phyloP scores from a whole-genome alignment of 2,329 filamentous ascomycete genomes.

The Exophiala aquamarina region DNA sequence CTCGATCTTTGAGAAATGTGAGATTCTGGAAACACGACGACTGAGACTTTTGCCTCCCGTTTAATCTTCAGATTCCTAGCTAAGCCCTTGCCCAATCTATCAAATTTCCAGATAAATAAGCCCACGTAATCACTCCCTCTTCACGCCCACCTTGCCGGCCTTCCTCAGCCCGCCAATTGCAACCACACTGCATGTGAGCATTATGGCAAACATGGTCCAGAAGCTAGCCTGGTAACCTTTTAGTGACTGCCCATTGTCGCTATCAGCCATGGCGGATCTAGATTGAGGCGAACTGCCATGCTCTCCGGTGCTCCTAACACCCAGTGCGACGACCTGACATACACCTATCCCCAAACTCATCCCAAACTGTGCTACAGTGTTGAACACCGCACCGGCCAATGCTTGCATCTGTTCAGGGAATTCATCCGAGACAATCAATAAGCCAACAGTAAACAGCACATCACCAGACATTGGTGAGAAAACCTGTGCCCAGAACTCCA shows the following conservation, averaged over 20 bases:
- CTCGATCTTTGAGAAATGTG: no score
- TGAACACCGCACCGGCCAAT: conserved; percentile 63
- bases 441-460: conserved; percentile 55
- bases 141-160: conserved; percentile 52
- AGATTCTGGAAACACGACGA: no score
- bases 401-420: conserved; percentile 60
- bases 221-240: conserved; percentile 54
- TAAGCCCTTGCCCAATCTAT: no score
- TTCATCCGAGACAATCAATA: conserved; percentile 52
- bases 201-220: conserved; percentile 53
- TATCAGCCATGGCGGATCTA: no score
- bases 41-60: no score
- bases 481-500: conserved; percentile 41
- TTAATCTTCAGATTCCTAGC: no score
- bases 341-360: conserved; percentile 54
- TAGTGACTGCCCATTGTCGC: conserved; percentile 37
- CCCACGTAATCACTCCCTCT: conserved; percentile 30
- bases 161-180: conserved; percentile 46
- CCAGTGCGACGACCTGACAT: conserved; percentile 47
- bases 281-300: conserved; percentile 33
- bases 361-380: conserved; percentile 58
- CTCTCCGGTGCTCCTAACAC: conserved; percentile 40
- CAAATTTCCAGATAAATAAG: no score
- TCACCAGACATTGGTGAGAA: conserved; percentile 29
- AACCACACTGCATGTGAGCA: conserved; percentile 40